These are phyloP conservation scores for Syncephalastrum monosporum DNA, from an alignment of 371 early-diverging fungal genomes.

Conservation along the genomic window DNA sequence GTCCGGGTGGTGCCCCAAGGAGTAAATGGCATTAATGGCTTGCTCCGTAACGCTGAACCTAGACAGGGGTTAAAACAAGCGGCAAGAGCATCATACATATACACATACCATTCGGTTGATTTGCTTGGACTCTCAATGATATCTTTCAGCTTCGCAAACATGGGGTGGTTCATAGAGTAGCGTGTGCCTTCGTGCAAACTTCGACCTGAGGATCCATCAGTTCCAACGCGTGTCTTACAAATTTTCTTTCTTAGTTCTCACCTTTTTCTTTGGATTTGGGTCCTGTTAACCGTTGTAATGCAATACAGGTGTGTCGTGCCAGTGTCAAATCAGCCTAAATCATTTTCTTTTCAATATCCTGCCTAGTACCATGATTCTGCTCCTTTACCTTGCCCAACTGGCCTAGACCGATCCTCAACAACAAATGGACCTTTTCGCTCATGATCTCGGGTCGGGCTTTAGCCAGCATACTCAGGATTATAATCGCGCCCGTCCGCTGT, in stretches of 20 bases:
- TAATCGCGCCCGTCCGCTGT: constrained; percentile 88
- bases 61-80: constrained; percentile 8
- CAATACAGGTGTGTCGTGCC: constrained; percentile 89
- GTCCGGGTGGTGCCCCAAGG: constrained; percentile 88
- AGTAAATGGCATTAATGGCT: constrained; percentile 87
- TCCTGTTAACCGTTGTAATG: constrained; percentile 77
- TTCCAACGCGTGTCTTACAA: no score
- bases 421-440: constrained; percentile 75
- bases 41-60: constrained; percentile 92
- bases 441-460: constrained; percentile 79
- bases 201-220: constrained; percentile 15
- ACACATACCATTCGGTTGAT: constrained; percentile 65
- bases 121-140: constrained; percentile 62
- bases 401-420: constrained; percentile 88
- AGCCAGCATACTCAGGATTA: constrained; percentile 90
- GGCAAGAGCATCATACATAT: neutral
- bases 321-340: constrained; percentile 66
- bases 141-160: constrained; percentile 63
- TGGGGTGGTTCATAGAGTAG: constrained; percentile 69
- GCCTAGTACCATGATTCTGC: neutral
- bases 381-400: constrained; percentile 63
- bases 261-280: constrained; percentile 49
- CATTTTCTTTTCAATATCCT: neutral
- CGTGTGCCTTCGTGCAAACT: constrained; percentile 65
- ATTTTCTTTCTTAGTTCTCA: constrained; percentile 16